Base-by-base conservation (phyloP, 768 basidiomycete species). In the Leccinum disarticulatum region DNA sequence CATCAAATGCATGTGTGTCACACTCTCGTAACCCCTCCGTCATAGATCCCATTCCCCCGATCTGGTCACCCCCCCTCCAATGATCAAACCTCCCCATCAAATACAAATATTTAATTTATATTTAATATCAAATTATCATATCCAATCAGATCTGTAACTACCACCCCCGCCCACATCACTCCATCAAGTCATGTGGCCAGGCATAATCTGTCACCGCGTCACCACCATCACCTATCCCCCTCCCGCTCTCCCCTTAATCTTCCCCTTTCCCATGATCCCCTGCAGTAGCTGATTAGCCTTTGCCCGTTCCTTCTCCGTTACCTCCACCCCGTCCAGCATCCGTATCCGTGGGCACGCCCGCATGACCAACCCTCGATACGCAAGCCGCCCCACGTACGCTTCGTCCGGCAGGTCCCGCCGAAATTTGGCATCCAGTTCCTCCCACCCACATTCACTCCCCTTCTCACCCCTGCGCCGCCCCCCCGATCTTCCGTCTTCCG, bases 311-410 rank as follows among this genome's bases (percentile, higher is more conserved):
- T 91, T 92, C 70, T 81, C 83, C 73, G 82, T 83, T 68, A 96
- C 84, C 61, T 81, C 81, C 68, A 98, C 85, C 57, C 96, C 96
- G 76, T 99, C 96, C 68, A 99, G 75, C 79, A 87, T 75, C 68
- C 81, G 77, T 64, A 98, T 75, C 35, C 79, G 73, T 30, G 77
- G 71, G 70, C 91, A 93, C 33, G 83, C 85, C 27, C 85, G 77
- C 90, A 95, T 93, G 51, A 96, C 79, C 57, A 95, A 78, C 43
- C 94, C 94, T 49, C 96, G 87, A 76, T 98, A 98, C 49, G 86
- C 90, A 33, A 95, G 79, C 43, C 96, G 85, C 25, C 90, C 91
- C 52, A 90, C 83, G 72, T 98, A 98, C 72, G 83, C 84, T 53
- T 83, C 87, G 75, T 98, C 91, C 52, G 96, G 95, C 52, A 99